Evolutionary conservation across 1,139 yeast species (phyloP).

Genomic region (Tardiomyces blankii): DNA sequence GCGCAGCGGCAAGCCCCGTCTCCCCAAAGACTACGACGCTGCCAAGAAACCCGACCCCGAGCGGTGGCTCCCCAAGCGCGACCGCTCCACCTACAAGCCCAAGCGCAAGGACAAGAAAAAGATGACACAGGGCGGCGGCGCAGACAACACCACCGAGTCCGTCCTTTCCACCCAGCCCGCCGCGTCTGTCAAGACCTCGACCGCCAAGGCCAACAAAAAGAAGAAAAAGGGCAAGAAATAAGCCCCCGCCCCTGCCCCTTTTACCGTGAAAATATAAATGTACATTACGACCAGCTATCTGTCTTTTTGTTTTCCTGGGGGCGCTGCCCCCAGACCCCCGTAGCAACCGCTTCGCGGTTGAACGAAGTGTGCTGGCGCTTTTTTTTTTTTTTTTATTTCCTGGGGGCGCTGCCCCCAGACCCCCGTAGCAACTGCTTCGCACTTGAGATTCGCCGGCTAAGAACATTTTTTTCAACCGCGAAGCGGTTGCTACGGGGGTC

Average conservation of each 20-base stretch:
- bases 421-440: too few relatives aligned
- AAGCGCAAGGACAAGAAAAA: conserved; percentile 40
- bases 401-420: too few relatives aligned
- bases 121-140: conserved; percentile 59
- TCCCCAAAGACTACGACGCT: conserved; percentile 34
- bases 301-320: too few relatives aligned
- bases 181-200: conserved; percentile 5
- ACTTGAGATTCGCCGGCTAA: too few relatives aligned
- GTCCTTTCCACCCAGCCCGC: conserved; percentile 11
- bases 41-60: conserved; percentile 44
- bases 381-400: too few relatives aligned
- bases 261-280: too few relatives aligned
- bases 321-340: too few relatives aligned
- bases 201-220: conserved; percentile 33
- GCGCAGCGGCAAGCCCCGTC: conserved; percentile 27
- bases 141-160: conserved; percentile 43
- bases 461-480: too few relatives aligned
- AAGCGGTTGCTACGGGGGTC: too few relatives aligned
- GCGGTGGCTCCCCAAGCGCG: conserved; percentile 85
- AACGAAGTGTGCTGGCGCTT: too few relatives aligned
- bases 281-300: neutral
- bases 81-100: conserved; percentile 74
- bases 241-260: neutral
- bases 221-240: conserved; percentile 37
- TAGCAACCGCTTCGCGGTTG: too few relatives aligned